These are phyloP conservation scores for Sarocladiaceae sp. DNA, from an alignment of 2,329 filamentous ascomycete genomes.

Conservation along the genomic window DNA sequence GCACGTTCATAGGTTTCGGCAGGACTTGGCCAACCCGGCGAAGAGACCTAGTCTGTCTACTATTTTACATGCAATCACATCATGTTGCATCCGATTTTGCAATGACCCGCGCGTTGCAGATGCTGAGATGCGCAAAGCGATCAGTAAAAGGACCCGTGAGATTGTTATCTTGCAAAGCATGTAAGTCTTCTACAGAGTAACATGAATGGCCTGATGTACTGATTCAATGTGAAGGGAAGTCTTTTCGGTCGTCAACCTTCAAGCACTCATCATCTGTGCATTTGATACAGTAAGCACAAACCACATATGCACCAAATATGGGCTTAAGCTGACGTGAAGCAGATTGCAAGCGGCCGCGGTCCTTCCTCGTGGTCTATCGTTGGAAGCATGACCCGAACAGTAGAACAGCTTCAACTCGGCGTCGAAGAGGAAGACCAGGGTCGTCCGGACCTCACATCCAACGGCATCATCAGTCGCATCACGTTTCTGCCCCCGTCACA, in stretches of 20 bases:
- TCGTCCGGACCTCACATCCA: not conserved
- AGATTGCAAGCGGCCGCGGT: slow-evolving; percentile 28
- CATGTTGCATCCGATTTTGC: slow-evolving; percentile 22
- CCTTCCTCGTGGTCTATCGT: slow-evolving; percentile 33
- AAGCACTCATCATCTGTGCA: slow-evolving; percentile 29
- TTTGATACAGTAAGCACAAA: slow-evolving; percentile 22
- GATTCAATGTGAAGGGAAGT: slow-evolving; percentile 17
- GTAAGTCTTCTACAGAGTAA: slow-evolving; percentile 12
- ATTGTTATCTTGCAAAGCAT: slow-evolving; percentile 27
- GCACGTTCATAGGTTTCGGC: slow-evolving; percentile 22
- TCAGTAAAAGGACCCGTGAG: slow-evolving; percentile 24
- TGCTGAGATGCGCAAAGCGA: slow-evolving; percentile 12
- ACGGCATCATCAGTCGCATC: not conserved
- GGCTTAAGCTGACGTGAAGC: slow-evolving; percentile 1
- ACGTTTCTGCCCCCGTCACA: slow-evolving; percentile 25
- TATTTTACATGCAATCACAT: slow-evolving; percentile 32
- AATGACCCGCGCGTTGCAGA: slow-evolving; percentile 21
- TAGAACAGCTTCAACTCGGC: slow-evolving; percentile 32
- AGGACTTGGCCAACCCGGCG: slow-evolving; percentile 15
- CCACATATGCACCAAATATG: not conserved
- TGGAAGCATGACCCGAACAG: slow-evolving; percentile 32
- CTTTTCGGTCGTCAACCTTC: slow-evolving; percentile 30
- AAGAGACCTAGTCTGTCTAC: slow-evolving; percentile 19
- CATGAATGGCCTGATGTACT: no score
- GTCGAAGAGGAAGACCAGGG: slow-evolving; percentile 27